phyloP scores from a whole-genome alignment of 2,329 filamentous ascomycete genomes.

The Tolypocladium tropicale region DNA sequence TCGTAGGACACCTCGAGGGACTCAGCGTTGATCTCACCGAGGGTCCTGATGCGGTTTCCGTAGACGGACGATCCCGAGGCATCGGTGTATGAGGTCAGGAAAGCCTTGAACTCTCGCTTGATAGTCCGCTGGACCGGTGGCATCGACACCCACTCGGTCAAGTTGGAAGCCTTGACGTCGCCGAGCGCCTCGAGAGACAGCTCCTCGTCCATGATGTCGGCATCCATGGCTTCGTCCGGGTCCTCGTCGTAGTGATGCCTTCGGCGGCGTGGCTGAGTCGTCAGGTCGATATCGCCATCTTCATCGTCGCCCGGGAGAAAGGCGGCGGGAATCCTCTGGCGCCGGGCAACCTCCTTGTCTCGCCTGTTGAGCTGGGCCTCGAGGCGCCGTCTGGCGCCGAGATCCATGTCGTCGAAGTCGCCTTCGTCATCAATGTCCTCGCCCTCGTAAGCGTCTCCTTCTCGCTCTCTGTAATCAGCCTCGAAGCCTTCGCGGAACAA shows the following conservation, averaged over 20 bases:
- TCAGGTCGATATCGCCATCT: constrained; percentile 74
- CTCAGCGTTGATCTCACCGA: constrained; percentile 96
- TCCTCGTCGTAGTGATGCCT: constrained; percentile 93
- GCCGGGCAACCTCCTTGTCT: constrained; percentile 60
- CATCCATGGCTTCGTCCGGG: constrained; percentile 81
- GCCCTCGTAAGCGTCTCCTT: constrained; percentile 59
- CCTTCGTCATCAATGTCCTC: constrained; percentile 68
- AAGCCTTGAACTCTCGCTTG: constrained; percentile 93
- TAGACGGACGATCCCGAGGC: constrained; percentile 85
- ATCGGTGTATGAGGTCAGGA: constrained; percentile 92
- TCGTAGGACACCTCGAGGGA: constrained; percentile 94
- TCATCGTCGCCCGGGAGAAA: constrained; percentile 77
- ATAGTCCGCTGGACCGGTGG: constrained; percentile 87
- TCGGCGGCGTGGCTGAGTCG: constrained; percentile 72
- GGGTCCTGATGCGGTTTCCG: constrained; percentile 81
- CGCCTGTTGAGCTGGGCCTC: constrained; percentile 64
- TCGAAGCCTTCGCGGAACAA: constrained; percentile 66
- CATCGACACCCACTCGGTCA: constrained; percentile 92
- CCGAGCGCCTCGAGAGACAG: constrained; percentile 82
- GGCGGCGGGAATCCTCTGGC: constrained; percentile 58
- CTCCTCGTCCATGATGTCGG: constrained; percentile 92
- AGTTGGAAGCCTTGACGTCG: constrained; percentile 84
- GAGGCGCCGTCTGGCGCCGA: constrained; percentile 56
- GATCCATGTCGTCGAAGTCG: constrained; percentile 60
- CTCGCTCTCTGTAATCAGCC: constrained; percentile 57